Evolutionary conservation across 164 flowering plant genomes (phyloP), one percentile per base, ranked within the genome.

Genomic region (Tinospora cordifolia): DNA sequence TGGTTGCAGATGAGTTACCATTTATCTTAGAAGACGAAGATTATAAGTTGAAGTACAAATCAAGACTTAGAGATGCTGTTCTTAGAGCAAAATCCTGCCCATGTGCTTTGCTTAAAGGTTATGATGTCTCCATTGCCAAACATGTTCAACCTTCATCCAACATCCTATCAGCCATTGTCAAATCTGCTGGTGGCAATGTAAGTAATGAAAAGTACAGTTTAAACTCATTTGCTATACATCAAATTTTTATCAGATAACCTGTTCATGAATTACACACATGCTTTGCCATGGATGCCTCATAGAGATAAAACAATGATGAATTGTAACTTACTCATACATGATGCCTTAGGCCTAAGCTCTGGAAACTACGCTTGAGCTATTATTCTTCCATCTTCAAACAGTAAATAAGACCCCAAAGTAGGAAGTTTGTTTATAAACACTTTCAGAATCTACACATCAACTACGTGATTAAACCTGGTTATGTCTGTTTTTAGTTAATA

Each of bases 151-250:
- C 90, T 19, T 80, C 93, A 66, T 71, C 66, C 21, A 51, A 65
- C 57, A 81, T 79, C 19, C 78, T 90, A n/a, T 78, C 88, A 26
- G 72, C 83, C 76, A 86, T 93, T 71, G 80, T 84, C 62, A 78
- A 67, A 72, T 83, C 86, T 71, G 93, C 93, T 72, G 98, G 98
- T 62, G 98, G 93, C 69, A 80, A 85, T 73, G 98, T 90, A 83
- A 85, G 93, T 86, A 39, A 7, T 44, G 47, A 14, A 19, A 54
- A 54, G 21, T 54, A 54, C 9, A 9, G 3, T 2, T 44, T 2
- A 9, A 44, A 44, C 47, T 44, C 14, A 14, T 44, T 8, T 54
- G 24, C 10, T n/a, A 19, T 51, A 1, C 58, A 13, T 51, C 19
- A n/a, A n/a, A 54, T 7, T 5, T 54, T 19, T 7, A 8, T 54